Base-by-base conservation (phyloP, 495 filamentous ascomycete species). In the Jackrogersella minutella region DNA sequence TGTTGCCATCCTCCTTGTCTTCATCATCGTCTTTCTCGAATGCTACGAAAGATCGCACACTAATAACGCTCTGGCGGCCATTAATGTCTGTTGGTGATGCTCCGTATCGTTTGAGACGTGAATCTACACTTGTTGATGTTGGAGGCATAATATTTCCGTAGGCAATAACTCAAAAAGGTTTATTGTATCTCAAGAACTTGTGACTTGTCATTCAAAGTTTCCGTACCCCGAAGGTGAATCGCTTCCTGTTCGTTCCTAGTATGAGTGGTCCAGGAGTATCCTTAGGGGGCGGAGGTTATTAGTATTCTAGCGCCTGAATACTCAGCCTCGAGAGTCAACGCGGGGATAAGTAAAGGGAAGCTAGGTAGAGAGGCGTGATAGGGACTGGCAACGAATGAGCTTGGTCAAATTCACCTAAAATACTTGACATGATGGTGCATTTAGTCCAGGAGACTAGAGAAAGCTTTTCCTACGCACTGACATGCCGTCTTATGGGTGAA, bases 1-100 rank as follows among this genome's bases (percentile, higher is more conserved):
- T 31, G 10, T 39, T 61, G 17, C n/a, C 43, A 10, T 5, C 43
- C 1, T 52, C 36, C 1, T 61, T 41, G 8, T 13, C 36, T 3
- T 57, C 60, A 1, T 46, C 17, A 13, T 61, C 55, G 11, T 36
- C 26, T 16, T 31, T 55, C 26, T 66, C 63, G 39, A 66, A 66
- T 53, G 63, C 63, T 4, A 49, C 31, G n/a, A 66, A 60, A 11
- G 63, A 66, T n/a, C 66, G 55, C 17, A 69, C 59, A 22, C 54
- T 63, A 53, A 59, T 21, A n/a, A 52, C 34, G 7, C 62, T 40
- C 8, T 21, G 44, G 8, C 39, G 37, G 3, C 39, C 44, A 3
- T 31, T 5, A n/a, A 14, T 46, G 10, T 16, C 31, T 36, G 3
- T 13, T 14, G 26, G 21, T 14, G 62, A 39, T 31, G 16, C 26